Conservation (phyloP, 1,284 basidiomycete species). For the Rhizopogon hawkerae region DNA sequence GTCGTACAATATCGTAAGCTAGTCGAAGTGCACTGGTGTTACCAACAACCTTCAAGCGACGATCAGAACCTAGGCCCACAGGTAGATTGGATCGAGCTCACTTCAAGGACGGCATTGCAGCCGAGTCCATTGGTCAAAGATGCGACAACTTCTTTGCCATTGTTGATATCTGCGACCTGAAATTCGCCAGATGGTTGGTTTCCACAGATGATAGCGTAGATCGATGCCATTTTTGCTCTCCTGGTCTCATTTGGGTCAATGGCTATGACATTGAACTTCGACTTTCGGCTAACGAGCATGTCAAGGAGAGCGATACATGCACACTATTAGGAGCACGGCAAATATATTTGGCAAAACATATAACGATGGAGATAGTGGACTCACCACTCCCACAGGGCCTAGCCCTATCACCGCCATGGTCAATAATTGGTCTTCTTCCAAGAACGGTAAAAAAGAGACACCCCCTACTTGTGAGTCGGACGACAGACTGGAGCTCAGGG, state of each 20-base stretch:
- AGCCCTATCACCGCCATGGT: constrained; percentile 63
- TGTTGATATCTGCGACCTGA: constrained; percentile 41
- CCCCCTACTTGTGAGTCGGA: constrained; percentile 2
- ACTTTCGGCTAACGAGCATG: constrained; percentile 37
- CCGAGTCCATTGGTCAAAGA: constrained; percentile 49
- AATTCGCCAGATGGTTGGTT: constrained; percentile 43
- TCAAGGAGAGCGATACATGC: constrained; percentile 59
- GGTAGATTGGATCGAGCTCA: constrained; percentile 17
- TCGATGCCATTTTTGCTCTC: constrained; percentile 46
- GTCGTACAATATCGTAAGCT: constrained; percentile 71
- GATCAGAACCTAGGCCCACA: background rate
- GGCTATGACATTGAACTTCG: constrained; percentile 49
- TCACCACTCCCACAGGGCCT: constrained; percentile 66
- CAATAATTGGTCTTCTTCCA: constrained; percentile 40
- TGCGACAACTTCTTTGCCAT: constrained; percentile 40
- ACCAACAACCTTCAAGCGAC: constrained; percentile 64
- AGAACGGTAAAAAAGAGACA: constrained; percentile 17
- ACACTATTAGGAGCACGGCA: constrained; percentile 31
- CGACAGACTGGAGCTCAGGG: constrained; percentile 30
- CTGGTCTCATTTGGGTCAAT: constrained; percentile 53
- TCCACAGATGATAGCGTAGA: constrained; percentile 42
- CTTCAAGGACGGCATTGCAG: constrained; percentile 62
- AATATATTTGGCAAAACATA: constrained; percentile 2
- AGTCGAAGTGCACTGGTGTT: constrained; percentile 61
- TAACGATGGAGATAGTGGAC: constrained; percentile 12